Conservation (phyloP, 495 filamentous ascomycete genomes). For the Xylaria intraflava region DNA sequence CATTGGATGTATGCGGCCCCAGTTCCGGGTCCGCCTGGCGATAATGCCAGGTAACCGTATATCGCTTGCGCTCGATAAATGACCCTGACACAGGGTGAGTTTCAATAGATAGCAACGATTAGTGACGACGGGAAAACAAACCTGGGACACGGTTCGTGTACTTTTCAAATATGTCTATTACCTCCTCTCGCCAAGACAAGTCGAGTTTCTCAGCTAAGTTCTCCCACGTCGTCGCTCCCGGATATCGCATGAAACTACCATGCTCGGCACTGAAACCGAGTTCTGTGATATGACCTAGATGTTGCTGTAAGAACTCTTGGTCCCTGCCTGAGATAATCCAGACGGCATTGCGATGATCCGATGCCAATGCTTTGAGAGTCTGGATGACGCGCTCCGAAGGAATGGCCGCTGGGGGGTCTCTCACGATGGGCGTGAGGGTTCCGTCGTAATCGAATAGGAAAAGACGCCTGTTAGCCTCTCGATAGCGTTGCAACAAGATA, state of each 20-base stretch:
- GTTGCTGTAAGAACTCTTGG: slow-evolving; percentile 77
- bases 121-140: slow-evolving; percentile 18
- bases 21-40: slow-evolving; percentile 80
- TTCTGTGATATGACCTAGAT: slow-evolving; percentile 76
- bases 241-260: slow-evolving; percentile 84
- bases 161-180: slow-evolving; percentile 70
- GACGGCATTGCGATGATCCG: slow-evolving; percentile 76
- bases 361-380: slow-evolving; percentile 69
- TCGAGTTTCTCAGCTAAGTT: slow-evolving; percentile 75
- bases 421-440: slow-evolving; percentile 92
- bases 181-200: slow-evolving; percentile 83
- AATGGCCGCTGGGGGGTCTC: slow-evolving; percentile 78
- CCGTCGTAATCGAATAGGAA: slow-evolving; percentile 99
- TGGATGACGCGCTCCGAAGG: slow-evolving; percentile 75
- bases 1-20: slow-evolving; percentile 63
- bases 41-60: slow-evolving; percentile 95
- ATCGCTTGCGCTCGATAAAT: slow-evolving; percentile 86
- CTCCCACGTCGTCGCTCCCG: slow-evolving; percentile 67
- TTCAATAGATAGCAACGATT: not conserved
- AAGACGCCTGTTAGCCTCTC: slow-evolving; percentile 61
- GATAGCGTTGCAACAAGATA: slow-evolving; percentile 63
- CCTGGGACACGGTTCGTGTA: slow-evolving; percentile 81
- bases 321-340: slow-evolving; percentile 97
- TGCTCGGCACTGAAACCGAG: slow-evolving; percentile 92
- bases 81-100: slow-evolving; percentile 50